Evolutionary conservation across 441 rosid species (phyloP).

Genomic region (Croton laevigatus): DNA sequence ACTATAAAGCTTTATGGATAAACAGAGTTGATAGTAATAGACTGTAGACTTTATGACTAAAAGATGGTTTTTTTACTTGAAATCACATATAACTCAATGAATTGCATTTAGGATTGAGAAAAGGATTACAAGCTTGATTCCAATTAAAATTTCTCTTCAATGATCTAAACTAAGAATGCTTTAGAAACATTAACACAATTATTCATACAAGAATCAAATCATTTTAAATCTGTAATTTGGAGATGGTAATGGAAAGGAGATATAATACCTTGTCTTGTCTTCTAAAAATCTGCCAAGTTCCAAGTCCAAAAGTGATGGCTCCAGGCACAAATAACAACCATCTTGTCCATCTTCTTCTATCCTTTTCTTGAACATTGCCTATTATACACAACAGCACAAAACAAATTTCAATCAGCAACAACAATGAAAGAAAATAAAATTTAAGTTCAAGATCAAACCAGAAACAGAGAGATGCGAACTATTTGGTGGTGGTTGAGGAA

Average conservation of each 20-base stretch:
- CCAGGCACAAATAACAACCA: conserved; percentile 85
- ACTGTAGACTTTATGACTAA: too few relatives aligned
- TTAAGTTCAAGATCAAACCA: background rate
- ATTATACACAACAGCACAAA: background rate
- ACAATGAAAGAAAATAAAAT: background rate
- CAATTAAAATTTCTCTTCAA: background rate
- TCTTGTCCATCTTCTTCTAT: conserved; percentile 50
- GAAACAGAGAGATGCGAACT: conserved; percentile 16
- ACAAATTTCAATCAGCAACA: too few relatives aligned
- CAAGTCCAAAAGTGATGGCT: conserved; percentile 87
- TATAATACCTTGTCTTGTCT: conserved; percentile 76
- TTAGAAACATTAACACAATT: background rate
- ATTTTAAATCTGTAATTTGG: too few relatives aligned
- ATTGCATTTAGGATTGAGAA: too few relatives aligned
- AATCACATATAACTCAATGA: too few relatives aligned
- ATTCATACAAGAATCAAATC: background rate
- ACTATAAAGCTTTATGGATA: background rate
- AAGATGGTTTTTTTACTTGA: too few relatives aligned
- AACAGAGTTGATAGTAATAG: background rate
- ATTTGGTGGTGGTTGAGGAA: conserved; percentile 25
- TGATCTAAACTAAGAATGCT: too few relatives aligned
- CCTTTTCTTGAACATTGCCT: conserved; percentile 14
- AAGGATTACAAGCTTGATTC: background rate
- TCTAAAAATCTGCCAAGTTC: conserved; percentile 96
- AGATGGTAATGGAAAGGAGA: background rate